Evolutionary conservation across 1,284 basidiomycete species (phyloP).

Genomic region (Thecaphora thlaspeos): DNA sequence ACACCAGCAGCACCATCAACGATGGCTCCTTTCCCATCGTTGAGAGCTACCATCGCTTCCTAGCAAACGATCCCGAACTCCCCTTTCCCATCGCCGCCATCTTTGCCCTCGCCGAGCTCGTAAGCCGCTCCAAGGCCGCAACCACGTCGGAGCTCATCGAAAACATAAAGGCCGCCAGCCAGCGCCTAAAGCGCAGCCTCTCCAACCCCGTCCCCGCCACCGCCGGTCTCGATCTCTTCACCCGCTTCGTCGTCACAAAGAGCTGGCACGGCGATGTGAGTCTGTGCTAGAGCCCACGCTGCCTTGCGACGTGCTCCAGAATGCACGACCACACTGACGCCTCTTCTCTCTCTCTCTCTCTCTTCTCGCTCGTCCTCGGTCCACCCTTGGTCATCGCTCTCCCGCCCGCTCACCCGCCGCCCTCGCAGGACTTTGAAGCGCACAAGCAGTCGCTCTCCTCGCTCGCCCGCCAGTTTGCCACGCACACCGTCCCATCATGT

Average conservation of each 20-base stretch:
- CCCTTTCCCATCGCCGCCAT: constrained; percentile 86
- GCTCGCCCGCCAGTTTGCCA: constrained; percentile 74
- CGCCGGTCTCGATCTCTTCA: constrained; percentile 86
- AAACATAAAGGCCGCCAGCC: constrained; percentile 73
- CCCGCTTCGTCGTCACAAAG: constrained; percentile 79
- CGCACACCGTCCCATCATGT: constrained; percentile 63
- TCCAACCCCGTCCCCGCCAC: constrained; percentile 80
- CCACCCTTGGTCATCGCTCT: not conserved
- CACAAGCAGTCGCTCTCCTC: constrained; percentile 77
- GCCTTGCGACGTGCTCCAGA: too few species aligned
- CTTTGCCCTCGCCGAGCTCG: constrained; percentile 73
- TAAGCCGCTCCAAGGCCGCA: constrained; percentile 74
- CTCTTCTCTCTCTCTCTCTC: not conserved
- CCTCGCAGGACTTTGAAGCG: constrained; percentile 68
- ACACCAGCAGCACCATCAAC: not conserved
- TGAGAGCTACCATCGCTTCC: constrained; percentile 36
- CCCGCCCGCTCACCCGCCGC: too few species aligned
- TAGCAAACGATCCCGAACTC: constrained; percentile 62
- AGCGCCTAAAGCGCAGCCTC: constrained; percentile 66
- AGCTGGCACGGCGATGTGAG: constrained; percentile 77
- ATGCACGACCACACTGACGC: too few species aligned
- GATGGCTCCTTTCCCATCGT: constrained; percentile 39
- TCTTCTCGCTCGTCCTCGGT: not conserved
- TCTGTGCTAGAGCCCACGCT: too few species aligned
- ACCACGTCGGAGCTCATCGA: constrained; percentile 88